Evolutionary conservation across 2,329 filamentous ascomycete species (phyloP).

Genomic region (Aspergillus tamarii): DNA sequence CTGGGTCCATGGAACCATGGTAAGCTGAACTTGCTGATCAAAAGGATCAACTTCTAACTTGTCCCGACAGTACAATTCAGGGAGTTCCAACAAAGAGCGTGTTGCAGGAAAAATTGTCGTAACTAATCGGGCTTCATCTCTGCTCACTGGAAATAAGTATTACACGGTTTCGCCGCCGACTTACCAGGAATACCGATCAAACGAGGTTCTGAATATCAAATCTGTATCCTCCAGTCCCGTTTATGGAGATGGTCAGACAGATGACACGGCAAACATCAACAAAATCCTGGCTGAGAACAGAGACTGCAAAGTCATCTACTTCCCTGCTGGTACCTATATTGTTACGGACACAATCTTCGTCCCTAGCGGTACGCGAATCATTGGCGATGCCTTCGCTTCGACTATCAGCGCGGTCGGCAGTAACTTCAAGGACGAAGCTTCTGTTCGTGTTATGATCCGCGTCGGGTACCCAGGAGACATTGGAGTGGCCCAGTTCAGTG

Average conservation of each 20-base stretch:
- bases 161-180: constrained; percentile 47
- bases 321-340: constrained; percentile 60
- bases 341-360: constrained; percentile 51
- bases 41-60: neutral
- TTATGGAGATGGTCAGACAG: constrained; percentile 46
- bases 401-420: constrained; percentile 53
- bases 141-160: constrained; percentile 41
- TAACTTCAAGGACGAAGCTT: constrained; percentile 47
- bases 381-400: constrained; percentile 58
- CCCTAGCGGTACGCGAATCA: constrained; percentile 54
- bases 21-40: constrained; percentile 12
- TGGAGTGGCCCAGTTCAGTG: constrained; percentile 54
- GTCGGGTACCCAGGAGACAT: constrained; percentile 55
- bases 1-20: constrained; percentile 40
- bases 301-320: constrained; percentile 56
- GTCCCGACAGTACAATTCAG: constrained; percentile 21
- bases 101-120: constrained; percentile 32
- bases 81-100: constrained; percentile 22
- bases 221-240: constrained; percentile 44
- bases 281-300: constrained; percentile 36
- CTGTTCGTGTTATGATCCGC: constrained; percentile 53
- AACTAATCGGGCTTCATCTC: constrained; percentile 31
- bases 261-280: constrained; percentile 44
- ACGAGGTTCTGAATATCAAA: constrained; percentile 53
- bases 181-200: constrained; percentile 46